These are phyloP conservation scores for Aethionema arabicum DNA, from an alignment of 345 rosid genomes.

Conservation along the genomic window DNA sequence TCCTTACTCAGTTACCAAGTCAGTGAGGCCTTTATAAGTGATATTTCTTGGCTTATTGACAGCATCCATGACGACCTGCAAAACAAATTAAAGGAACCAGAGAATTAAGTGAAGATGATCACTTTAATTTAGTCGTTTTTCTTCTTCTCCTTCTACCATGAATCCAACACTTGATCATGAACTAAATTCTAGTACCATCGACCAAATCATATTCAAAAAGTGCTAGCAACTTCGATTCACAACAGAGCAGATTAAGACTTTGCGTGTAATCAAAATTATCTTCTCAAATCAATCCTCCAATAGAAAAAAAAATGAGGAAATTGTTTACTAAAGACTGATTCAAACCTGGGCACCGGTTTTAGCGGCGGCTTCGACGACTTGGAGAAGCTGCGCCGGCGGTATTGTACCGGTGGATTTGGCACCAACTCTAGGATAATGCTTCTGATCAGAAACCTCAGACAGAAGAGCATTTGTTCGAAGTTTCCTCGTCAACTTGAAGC, in stretches of 20 bases:
- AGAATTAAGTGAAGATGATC: not conserved
- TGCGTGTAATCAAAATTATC: not conserved
- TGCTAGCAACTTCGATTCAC: not conserved
- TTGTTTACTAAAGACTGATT: not conserved
- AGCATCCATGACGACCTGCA: constrained; percentile 92
- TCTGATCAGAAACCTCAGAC: constrained; percentile 49
- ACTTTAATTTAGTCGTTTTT: not conserved
- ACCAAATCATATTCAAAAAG: not conserved
- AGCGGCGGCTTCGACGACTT: constrained; percentile 84
- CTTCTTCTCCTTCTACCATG: not conserved
- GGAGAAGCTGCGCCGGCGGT: constrained; percentile 58
- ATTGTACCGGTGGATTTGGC: constrained; percentile 68
- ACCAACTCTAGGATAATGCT: constrained; percentile 54
- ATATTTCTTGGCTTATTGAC: constrained; percentile 80
- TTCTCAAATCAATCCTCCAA: not conserved
- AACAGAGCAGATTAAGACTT: not conserved
- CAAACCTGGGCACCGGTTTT: constrained; percentile 83
- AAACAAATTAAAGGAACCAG: not conserved
- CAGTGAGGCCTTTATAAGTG: constrained; percentile 80
- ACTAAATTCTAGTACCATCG: not conserved
- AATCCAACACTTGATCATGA: not conserved
- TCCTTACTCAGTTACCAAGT: constrained; percentile 89
- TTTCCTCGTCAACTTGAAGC: constrained; percentile 16
- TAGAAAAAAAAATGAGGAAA: not conserved
- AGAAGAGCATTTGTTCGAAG: constrained; percentile 44